A percentile compares a stretch with the other conserved stretches of the same genome.
Conservation (phyloP, 306 rosid species). For the Corylus americana region DNA sequence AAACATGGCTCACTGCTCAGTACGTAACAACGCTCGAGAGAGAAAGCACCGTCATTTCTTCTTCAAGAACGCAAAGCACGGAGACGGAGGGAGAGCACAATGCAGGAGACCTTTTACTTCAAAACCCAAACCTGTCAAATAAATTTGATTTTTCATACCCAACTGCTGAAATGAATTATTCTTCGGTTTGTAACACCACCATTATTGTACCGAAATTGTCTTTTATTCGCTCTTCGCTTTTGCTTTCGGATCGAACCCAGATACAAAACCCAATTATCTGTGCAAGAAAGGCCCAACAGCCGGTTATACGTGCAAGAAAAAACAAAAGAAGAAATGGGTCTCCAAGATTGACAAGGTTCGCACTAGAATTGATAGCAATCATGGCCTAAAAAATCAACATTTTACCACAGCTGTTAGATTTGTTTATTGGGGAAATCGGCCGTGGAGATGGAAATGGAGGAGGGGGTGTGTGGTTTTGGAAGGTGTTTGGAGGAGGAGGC, state of each 20-base stretch:
- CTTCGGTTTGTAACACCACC: neutral
- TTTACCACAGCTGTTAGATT: constrained; percentile 30
- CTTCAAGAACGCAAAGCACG: constrained; percentile 5
- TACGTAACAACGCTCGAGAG: too few relatives aligned
- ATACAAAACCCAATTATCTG: neutral
- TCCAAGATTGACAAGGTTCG: constrained; percentile 4
- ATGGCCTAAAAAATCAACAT: constrained; percentile 28
- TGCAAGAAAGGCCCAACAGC: neutral
- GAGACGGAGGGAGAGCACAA: constrained; percentile 1
- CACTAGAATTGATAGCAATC: constrained; percentile 21
- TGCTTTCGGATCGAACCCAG: neutral
- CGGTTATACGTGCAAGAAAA: constrained; percentile 15
- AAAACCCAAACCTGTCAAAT: constrained; percentile 9
- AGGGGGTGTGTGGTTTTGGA: constrained; percentile 27
- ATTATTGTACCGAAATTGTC: constrained; percentile 5
- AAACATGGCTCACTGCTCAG: too few relatives aligned
- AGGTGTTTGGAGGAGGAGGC: constrained; percentile 35
- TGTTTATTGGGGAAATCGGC: constrained; percentile 31
- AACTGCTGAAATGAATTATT: neutral
- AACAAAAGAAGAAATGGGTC: constrained; percentile 18
- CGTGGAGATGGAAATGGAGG: constrained; percentile 24
- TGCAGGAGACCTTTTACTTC: constrained; percentile 24
- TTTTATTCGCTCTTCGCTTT: neutral
- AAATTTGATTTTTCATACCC: neutral
- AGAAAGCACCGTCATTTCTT: neutral